phyloP scores from a whole-genome alignment of 2,329 filamentous ascomycete species.

The Diaporthe aspalathi region DNA sequence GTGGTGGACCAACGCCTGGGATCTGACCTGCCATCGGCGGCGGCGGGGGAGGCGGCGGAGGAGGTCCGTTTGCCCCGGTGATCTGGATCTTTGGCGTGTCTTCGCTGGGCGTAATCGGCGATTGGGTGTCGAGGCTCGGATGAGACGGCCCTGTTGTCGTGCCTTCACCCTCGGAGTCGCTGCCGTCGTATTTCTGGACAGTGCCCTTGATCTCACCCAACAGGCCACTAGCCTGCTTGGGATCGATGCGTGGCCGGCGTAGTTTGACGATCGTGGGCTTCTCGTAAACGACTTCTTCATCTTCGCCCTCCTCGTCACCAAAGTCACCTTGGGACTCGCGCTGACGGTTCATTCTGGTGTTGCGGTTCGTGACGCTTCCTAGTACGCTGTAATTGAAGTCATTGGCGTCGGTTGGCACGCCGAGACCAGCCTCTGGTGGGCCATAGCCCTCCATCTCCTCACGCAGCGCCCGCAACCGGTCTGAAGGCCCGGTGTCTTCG shows the following conservation, averaged over 20 bases:
- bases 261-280: slow-evolving; percentile 84
- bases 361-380: slow-evolving; percentile 75
- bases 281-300: slow-evolving; percentile 76
- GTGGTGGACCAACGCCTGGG: slow-evolving; percentile 47
- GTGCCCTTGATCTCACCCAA: slow-evolving; percentile 79
- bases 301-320: slow-evolving; percentile 62
- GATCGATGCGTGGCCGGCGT: slow-evolving; percentile 74
- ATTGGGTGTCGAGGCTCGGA: slow-evolving; percentile 77
- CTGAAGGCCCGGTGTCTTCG: slow-evolving; percentile 84
- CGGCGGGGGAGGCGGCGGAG: slow-evolving; percentile 54
- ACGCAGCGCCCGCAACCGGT: slow-evolving; percentile 88
- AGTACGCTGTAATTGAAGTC: slow-evolving; percentile 80
- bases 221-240: slow-evolving; percentile 74
- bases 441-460: slow-evolving; percentile 86
- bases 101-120: slow-evolving; percentile 75
- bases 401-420: slow-evolving; percentile 61
- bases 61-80: slow-evolving; percentile 52
- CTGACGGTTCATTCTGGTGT: slow-evolving; percentile 60
- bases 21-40: slow-evolving; percentile 48
- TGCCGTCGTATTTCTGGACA: slow-evolving; percentile 78
- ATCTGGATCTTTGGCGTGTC: slow-evolving; percentile 72
- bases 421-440: slow-evolving; percentile 57
- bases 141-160: slow-evolving; percentile 81
- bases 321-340: slow-evolving; percentile 45
- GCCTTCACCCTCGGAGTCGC: slow-evolving; percentile 76